A percentile compares a stretch with the other conserved stretches of the same genome.
These are phyloP conservation scores for Rhodotorula diobovata DNA, from an alignment of 768 basidiomycete species.

Conservation along the genomic window DNA sequence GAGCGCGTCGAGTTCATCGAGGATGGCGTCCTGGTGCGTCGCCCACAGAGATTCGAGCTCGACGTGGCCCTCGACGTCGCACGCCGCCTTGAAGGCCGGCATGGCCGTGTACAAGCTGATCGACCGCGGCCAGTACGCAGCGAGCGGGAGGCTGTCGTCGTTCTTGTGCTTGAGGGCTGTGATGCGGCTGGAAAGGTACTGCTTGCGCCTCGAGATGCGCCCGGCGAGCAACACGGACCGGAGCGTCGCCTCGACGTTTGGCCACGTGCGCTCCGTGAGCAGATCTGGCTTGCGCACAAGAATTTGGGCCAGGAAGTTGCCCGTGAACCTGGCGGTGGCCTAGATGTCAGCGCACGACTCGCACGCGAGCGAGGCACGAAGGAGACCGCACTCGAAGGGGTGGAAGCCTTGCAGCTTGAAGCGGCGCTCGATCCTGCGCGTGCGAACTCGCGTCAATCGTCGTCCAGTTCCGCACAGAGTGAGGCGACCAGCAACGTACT, in stretches of 20 bases:
- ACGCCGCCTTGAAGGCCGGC: neutral
- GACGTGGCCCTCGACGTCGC: neutral
- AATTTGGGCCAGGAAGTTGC: neutral
- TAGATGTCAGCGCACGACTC: too few relatives aligned
- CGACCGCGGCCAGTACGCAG: neutral
- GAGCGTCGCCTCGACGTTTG: neutral
- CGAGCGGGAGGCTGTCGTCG: neutral
- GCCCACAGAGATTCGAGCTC: neutral
- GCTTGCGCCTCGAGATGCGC: neutral
- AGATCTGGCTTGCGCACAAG: neutral
- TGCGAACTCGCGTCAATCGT: fast-evolving
- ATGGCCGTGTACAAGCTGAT: neutral
- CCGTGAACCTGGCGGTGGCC: neutral
- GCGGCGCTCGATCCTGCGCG: neutral
- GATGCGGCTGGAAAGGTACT: neutral
- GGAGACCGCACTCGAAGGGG: neutral
- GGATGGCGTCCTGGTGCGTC: neutral
- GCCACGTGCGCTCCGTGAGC: conserved; percentile 1
- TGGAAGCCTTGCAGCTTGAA: conserved; percentile 1
- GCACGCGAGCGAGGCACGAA: too few relatives aligned
- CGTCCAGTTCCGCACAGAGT: too few relatives aligned
- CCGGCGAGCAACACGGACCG: neutral
- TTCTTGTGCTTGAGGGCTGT: too few relatives aligned
- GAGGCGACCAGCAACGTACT: neutral
- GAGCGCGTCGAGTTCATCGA: neutral